phyloP scores from a whole-genome alignment of 2,329 filamentous ascomycete genomes.

The Monosporascus sp. region DNA sequence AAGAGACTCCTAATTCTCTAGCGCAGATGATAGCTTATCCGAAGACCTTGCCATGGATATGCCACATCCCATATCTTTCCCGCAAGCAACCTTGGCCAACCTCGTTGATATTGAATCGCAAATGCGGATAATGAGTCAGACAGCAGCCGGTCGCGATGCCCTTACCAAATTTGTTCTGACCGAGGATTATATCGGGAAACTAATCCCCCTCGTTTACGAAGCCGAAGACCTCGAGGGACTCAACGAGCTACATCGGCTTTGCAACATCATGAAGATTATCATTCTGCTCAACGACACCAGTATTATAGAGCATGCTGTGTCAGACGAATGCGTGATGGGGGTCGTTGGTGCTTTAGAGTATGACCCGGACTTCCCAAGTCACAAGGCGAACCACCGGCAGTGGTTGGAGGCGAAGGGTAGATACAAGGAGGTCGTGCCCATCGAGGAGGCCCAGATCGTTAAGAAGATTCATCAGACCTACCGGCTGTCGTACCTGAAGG shows the following conservation, averaged over 20 bases:
- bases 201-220: constrained; percentile 79
- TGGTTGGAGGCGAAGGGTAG: constrained; percentile 84
- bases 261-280: constrained; percentile 96
- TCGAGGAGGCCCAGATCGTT: constrained; percentile 74
- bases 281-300: constrained; percentile 91
- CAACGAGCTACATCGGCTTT: constrained; percentile 79
- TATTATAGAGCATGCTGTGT: constrained; percentile 91
- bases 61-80: constrained; percentile 64
- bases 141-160: constrained; percentile 73
- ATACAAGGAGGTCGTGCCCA: constrained; percentile 93
- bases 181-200: constrained; percentile 80
- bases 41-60: constrained; percentile 80
- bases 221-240: constrained; percentile 90
- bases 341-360: constrained; percentile 96
- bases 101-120: constrained; percentile 78
- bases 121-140: constrained; percentile 73
- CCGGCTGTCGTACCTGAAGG: constrained; percentile 91
- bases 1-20: constrained; percentile 7
- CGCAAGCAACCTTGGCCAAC: constrained; percentile 73
- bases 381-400: constrained; percentile 94
- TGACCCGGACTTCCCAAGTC: constrained; percentile 93
- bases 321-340: constrained; percentile 81
- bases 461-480: constrained; percentile 96
- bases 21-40: constrained; percentile 76
- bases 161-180: constrained; percentile 80